These are phyloP conservation scores for Termitomyces sp. DNA, from an alignment of 768 basidiomycete species.

Conservation along the genomic window DNA sequence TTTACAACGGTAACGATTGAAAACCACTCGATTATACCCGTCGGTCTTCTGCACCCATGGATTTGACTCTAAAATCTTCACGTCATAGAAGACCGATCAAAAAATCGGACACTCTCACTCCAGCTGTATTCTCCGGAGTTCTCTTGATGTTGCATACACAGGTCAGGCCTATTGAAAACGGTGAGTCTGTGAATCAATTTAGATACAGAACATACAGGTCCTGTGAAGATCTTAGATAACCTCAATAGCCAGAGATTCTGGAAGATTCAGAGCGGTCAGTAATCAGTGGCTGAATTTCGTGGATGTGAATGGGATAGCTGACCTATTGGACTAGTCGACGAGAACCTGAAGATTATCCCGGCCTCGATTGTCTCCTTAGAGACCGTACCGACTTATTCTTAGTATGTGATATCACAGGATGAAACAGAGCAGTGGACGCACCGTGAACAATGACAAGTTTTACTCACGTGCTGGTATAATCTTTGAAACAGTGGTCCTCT, in stretches of 20 bases:
- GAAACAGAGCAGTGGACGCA: not conserved
- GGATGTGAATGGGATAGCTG: not conserved
- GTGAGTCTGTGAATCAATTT: not conserved
- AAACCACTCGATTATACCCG: not conserved
- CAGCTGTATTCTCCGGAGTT: not conserved
- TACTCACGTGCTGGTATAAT: not conserved
- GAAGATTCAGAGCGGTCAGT: not conserved
- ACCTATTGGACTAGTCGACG: too few relatives aligned
- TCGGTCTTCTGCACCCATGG: not conserved
- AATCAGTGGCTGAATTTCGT: not conserved
- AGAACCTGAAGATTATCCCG: not conserved
- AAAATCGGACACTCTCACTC: not conserved
- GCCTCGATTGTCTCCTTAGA: too few relatives aligned
- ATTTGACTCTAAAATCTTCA: not conserved
- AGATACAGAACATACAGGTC: not conserved
- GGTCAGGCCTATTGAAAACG: not conserved
- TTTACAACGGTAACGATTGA: not conserved
- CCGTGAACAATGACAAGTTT: not conserved
- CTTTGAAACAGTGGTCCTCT: not conserved
- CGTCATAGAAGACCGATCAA: not conserved
- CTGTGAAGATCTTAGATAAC: not conserved
- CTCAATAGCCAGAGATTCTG: not conserved
- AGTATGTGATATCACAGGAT: not conserved
- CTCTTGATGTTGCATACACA: not conserved
- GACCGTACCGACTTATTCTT: not conserved